Evolutionary conservation across 176 grass and related monocot genomes (phyloP), one percentile per base, ranked within the genome.

Genomic region (Eremochloa ophiuroides): DNA sequence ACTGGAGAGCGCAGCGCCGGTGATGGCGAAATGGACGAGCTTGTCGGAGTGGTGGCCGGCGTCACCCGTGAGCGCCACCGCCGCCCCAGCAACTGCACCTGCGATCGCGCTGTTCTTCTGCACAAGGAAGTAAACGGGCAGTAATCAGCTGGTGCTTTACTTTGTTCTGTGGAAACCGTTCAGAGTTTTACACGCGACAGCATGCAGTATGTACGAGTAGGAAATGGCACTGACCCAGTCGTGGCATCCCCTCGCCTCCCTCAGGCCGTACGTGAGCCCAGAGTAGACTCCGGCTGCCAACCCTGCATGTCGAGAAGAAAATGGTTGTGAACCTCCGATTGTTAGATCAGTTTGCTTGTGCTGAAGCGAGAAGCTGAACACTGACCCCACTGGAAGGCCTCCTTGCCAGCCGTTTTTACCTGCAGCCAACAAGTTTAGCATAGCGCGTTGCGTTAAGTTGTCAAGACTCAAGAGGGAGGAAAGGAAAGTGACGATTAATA

Each of bases 371-470:
- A n/a, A n/a, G n/a, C 34, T 28, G n/a, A 61, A 38, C 43, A 64
- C 74, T 79, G 10, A 98, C 95, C 95, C 95, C 95, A 98, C 84
- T 98, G 95, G 38, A 98, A 82, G 22, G 95, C 85, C 81, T 98
- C 90, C 74, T 91, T 94, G 15, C 92, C 84, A 5, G 89, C 88
- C 13, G 83, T 85, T 69, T 94, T 98, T 3, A 93, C 85, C 93
- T 96, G 88, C 44, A 8, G 40, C 15, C n/a, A n/a, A n/a, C n/a
- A 85, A 67, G n/a, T n/a, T 5, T 4, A 28, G 16, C 65, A 33
- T 22, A n/a, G n/a, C n/a, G n/a, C n/a, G 16, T 7, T 12, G 12
- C 15, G 38, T 6, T 62, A 51, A 41, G 16, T 27, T 2, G 7
- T 37, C 23, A 25, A 35, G 34, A n/a, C n/a, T n/a, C n/a, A n/a